phyloP scores from a whole-genome alignment of 768 basidiomycete species.

The Daedalea quercina region DNA sequence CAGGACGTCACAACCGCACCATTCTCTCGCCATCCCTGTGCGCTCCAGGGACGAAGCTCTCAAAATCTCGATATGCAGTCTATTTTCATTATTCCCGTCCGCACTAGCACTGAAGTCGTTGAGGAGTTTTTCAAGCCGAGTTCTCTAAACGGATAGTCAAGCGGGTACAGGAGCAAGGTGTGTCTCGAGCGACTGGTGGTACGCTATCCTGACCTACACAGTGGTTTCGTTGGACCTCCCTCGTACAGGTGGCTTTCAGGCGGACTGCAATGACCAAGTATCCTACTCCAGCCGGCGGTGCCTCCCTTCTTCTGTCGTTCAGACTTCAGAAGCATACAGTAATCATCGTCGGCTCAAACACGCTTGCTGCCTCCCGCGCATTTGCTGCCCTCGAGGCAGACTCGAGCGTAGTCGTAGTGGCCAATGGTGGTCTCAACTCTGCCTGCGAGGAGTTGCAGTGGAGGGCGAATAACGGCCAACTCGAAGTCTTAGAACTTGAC shows the following conservation, averaged over 20 bases:
- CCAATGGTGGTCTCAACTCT: slow-evolving; percentile 36
- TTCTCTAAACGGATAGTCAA: too few relatives aligned
- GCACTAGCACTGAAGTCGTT: too few relatives aligned
- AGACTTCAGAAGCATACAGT: slow-evolving; percentile 44
- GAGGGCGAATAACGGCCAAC: slow-evolving; percentile 48
- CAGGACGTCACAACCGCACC: neutral
- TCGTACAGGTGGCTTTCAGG: too few relatives aligned
- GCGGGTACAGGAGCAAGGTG: too few relatives aligned
- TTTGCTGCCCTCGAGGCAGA: slow-evolving; percentile 80
- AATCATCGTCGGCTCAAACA: slow-evolving; percentile 72
- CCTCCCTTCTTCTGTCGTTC: slow-evolving; percentile 77
- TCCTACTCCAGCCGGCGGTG: slow-evolving; percentile 42
- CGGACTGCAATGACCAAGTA: neutral
- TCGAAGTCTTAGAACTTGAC: slow-evolving; percentile 54
- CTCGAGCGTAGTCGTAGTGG: slow-evolving; percentile 60
- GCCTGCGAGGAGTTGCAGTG: slow-evolving; percentile 72
- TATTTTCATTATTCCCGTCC: too few relatives aligned
- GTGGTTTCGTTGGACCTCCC: too few relatives aligned
- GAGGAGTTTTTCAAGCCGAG: too few relatives aligned
- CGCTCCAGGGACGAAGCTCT: too few relatives aligned
- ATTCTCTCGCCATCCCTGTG: neutral
- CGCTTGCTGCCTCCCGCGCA: slow-evolving; percentile 78
- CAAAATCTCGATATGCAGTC: too few relatives aligned
- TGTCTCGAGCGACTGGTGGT: too few relatives aligned
- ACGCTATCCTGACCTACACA: too few relatives aligned